Evolutionary conservation across 768 basidiomycete species (phyloP), one percentile per base, ranked within the genome.

Genomic region (Boletus sp.): DNA sequence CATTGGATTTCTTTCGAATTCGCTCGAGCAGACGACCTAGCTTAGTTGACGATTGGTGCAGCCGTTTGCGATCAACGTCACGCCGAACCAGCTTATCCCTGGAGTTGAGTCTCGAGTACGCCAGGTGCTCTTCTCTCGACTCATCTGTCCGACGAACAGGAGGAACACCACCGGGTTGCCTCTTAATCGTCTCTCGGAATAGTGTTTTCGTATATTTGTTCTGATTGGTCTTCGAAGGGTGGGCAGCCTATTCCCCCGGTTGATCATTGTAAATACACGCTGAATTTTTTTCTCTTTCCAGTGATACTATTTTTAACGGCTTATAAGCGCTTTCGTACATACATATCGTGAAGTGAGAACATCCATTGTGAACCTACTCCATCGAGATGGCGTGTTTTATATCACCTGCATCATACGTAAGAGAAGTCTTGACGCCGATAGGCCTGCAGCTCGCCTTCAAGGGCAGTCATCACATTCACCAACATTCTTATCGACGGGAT

Each of bases 321-420:
- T 1, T 63, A 55, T 8, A 55, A 47, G 40, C 40, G 4, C 8
- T 51, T 59, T 40, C 41, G 29, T n/a, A 5, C 52, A n/a, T n/a
- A 5, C 52, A n/a, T 63, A 63, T 37, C 46, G 54, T 30, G 9
- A 46, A 11, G 33, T 47, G n/a, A 36, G 5, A 11, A 17, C 24
- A 18, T 30, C 50, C 5, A 51, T 67, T 7, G 42, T 65, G 17
- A 8, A 15, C 33, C 47, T 32, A 7, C 15, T 51, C 15, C 67
- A 67, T 47, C 51, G 53, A 28, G 65, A 64, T 29, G 36, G 54
- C 29, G 50, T 67, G 44, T 29, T 65, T 46, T 64, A 65, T 15
- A 48, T 66, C 15, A 1, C n/a, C 32, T 64, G 66, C 30, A 61
- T 67, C 18, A 53, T 57, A 20, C 24, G 65, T 65, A 37, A 50